Evolutionary conservation across 768 basidiomycete genomes (phyloP).

Genomic region (Podaxis sp.): DNA sequence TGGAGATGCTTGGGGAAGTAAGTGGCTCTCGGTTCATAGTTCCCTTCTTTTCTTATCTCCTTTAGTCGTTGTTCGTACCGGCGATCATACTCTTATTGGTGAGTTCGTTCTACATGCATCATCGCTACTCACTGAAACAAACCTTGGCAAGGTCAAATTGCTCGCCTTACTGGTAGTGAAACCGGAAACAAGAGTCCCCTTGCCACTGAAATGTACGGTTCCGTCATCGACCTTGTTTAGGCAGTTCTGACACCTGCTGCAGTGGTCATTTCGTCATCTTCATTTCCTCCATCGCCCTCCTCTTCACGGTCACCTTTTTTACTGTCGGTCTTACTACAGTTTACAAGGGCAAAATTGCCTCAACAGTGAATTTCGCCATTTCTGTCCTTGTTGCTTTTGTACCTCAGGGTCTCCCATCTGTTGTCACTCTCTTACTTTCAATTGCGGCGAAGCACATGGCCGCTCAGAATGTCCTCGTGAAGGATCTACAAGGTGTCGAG

Average conservation of each 20-base stretch:
- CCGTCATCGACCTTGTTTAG: not conserved
- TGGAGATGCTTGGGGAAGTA: conserved; percentile 68
- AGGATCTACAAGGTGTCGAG: conserved; percentile 69
- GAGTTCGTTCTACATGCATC: conserved; percentile 2
- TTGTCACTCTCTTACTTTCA: conserved; percentile 63
- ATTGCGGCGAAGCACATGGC: conserved; percentile 77
- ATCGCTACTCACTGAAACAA: not conserved
- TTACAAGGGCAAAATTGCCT: conserved; percentile 59
- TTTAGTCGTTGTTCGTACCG: conserved; percentile 62
- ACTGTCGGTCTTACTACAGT: conserved; percentile 62
- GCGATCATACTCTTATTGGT: conserved; percentile 67
- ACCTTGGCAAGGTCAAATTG: conserved; percentile 54
- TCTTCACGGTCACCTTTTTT: conserved; percentile 65
- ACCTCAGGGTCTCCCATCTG: conserved; percentile 63
- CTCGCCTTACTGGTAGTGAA: conserved; percentile 62
- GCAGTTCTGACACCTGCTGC: not conserved
- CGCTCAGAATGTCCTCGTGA: conserved; percentile 65
- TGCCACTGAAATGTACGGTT: conserved; percentile 56
- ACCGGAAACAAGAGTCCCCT: conserved; percentile 64
- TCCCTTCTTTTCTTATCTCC: not conserved
- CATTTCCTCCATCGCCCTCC: conserved; percentile 58
- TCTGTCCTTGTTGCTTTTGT: conserved; percentile 62
- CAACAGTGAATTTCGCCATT: conserved; percentile 62
- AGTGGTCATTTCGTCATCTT: conserved; percentile 61
- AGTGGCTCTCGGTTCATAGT: conserved; percentile 19